These are phyloP conservation scores for Leptographium lundbergii DNA, from an alignment of 2,329 filamentous ascomycete genomes.

Conservation along the genomic window DNA sequence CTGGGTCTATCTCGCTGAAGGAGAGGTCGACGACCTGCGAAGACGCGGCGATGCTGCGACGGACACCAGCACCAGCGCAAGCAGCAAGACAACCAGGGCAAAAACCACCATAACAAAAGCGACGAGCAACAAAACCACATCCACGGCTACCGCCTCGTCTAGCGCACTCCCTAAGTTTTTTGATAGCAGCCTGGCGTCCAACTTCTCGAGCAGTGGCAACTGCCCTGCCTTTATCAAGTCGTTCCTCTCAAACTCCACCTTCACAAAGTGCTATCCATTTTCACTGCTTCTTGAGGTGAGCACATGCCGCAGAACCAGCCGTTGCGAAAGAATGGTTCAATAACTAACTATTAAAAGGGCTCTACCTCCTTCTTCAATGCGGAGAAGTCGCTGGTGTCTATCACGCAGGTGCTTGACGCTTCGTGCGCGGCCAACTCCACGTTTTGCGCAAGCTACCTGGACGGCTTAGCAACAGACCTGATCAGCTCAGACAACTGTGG, in stretches of 20 bases:
- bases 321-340: not conserved
- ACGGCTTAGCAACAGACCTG: slow-evolving; percentile 51
- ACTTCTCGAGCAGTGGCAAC: slow-evolving; percentile 41
- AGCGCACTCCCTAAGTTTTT: slow-evolving; percentile 50
- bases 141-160: slow-evolving; percentile 17
- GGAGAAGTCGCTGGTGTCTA: slow-evolving; percentile 54
- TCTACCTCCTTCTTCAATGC: slow-evolving; percentile 77
- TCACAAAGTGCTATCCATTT: slow-evolving; percentile 66
- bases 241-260: slow-evolving; percentile 53
- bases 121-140: slow-evolving; percentile 10
- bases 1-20: slow-evolving; percentile 25
- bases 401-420: slow-evolving; percentile 66
- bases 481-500: slow-evolving; percentile 53
- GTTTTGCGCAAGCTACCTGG: slow-evolving; percentile 54
- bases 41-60: slow-evolving; percentile 3
- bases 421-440: slow-evolving; percentile 58
- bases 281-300: slow-evolving; percentile 71
- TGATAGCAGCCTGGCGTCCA: slow-evolving; percentile 49
- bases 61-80: slow-evolving; percentile 4
- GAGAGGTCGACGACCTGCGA: slow-evolving; percentile 16
- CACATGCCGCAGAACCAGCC: not conserved
- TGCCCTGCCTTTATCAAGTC: slow-evolving; percentile 57
- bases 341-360: slow-evolving; percentile 36
- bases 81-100: not conserved
- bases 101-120: slow-evolving; percentile 8